Conservation (phyloP, 2,329 filamentous ascomycete genomes). For the Lojkania enalia region DNA sequence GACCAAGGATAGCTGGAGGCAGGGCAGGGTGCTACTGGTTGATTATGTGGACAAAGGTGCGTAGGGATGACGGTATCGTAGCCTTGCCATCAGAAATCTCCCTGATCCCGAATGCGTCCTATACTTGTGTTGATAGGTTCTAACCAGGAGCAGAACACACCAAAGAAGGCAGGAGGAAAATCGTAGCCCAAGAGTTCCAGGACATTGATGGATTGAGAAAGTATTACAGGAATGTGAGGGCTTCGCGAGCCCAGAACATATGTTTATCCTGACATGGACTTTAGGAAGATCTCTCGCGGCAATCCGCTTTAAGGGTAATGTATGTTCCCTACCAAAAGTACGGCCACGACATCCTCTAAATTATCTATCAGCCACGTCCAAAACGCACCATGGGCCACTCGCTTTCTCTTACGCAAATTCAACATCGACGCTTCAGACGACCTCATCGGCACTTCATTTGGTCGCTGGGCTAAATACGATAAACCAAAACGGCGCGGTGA, state of each 20-base stretch:
- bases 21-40: slow-evolving; percentile 55
- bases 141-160: slow-evolving; percentile 35
- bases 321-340: too few species aligned
- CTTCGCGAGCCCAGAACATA: background rate
- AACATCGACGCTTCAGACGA: slow-evolving; percentile 55
- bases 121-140: background rate
- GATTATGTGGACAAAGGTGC: slow-evolving; percentile 49
- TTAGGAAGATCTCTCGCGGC: slow-evolving; percentile 34
- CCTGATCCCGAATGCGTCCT: background rate
- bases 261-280: background rate
- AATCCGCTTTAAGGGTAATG: slow-evolving; percentile 45
- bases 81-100: background rate
- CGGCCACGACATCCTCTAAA: background rate
- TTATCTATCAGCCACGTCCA: slow-evolving; percentile 50
- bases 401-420: slow-evolving; percentile 56
- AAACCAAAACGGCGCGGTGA: slow-evolving; percentile 53
- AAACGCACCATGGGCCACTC: slow-evolving; percentile 56
- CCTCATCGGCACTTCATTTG: slow-evolving; percentile 54
- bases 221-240: slow-evolving; percentile 46
- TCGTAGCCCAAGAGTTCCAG: slow-evolving; percentile 54
- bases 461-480: slow-evolving; percentile 54
- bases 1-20: slow-evolving; percentile 41
- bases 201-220: slow-evolving; percentile 49
- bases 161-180: slow-evolving; percentile 46
- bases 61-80: background rate